phyloP scores from a whole-genome alignment of 2,329 filamentous ascomycete genomes.

The Rugonectria rugulosa region DNA sequence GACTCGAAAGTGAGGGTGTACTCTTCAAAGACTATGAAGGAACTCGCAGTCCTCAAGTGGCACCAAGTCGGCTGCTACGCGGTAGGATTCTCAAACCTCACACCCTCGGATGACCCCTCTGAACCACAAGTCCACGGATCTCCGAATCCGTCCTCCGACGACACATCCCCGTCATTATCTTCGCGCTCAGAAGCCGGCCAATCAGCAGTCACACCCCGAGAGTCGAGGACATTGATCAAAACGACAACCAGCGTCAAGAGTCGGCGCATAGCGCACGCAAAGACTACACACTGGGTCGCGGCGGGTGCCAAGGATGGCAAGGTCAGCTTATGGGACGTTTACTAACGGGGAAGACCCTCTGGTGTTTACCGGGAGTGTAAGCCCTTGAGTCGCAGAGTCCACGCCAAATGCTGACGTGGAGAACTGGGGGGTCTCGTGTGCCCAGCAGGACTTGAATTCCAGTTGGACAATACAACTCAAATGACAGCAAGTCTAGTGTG shows the following conservation, averaged over 20 bases:
- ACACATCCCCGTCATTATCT: not conserved
- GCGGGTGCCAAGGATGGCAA: slow-evolving; percentile 95
- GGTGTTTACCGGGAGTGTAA: not conserved
- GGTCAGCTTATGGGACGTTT: slow-evolving; percentile 95
- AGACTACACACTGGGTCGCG: slow-evolving; percentile 84
- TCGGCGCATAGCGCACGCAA: slow-evolving; percentile 69
- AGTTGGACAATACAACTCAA: no score
- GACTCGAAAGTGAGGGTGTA: slow-evolving; percentile 85
- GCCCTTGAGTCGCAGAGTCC: slow-evolving; percentile 8
- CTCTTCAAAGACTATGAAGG: slow-evolving; percentile 78
- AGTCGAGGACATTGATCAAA: slow-evolving; percentile 6
- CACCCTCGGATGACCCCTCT: slow-evolving; percentile 11
- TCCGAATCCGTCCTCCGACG: not conserved
- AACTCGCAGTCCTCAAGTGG: slow-evolving; percentile 94
- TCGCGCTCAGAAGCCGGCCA: not conserved
- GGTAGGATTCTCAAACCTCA: slow-evolving; percentile 70
- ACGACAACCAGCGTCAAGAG: slow-evolving; percentile 60
- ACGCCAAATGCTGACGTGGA: slow-evolving; percentile 2
- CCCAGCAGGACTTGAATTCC: not conserved
- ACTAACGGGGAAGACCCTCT: slow-evolving; percentile 63
- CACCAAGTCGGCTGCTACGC: slow-evolving; percentile 89
- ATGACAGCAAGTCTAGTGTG: not conserved
- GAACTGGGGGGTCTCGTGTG: not conserved
- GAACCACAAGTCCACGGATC: slow-evolving; percentile 27
- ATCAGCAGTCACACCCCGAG: not conserved